These are phyloP conservation scores for Exophiala oligosperma DNA, from an alignment of 2,329 filamentous ascomycete genomes.

Conservation along the genomic window DNA sequence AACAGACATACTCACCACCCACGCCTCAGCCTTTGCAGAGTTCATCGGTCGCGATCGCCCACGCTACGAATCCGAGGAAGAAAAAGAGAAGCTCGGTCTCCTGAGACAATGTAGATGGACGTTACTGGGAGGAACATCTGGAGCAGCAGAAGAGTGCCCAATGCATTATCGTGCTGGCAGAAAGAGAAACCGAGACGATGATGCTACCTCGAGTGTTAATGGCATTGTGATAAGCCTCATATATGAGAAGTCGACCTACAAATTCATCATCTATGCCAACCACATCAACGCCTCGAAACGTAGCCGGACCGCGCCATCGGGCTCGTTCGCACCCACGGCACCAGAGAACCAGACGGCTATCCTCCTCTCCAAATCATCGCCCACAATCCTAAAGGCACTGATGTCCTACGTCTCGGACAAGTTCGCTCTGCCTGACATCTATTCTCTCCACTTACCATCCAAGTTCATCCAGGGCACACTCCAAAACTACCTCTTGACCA, in stretches of 20 bases:
- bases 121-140: neutral
- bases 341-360: slow-evolving; percentile 3
- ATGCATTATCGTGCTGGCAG: neutral
- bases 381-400: slow-evolving; percentile 11
- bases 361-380: slow-evolving; percentile 19
- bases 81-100: slow-evolving; percentile 20
- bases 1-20: slow-evolving; percentile 9
- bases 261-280: slow-evolving; percentile 19
- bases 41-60: slow-evolving; percentile 12
- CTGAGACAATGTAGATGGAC: slow-evolving; percentile 21
- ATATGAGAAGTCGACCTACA: slow-evolving; percentile 23
- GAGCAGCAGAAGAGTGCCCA: neutral
- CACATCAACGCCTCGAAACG: slow-evolving; percentile 4
- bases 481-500: slow-evolving; percentile 10
- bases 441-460: slow-evolving; percentile 17
- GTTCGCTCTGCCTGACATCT: slow-evolving; percentile 16
- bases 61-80: slow-evolving; percentile 22
- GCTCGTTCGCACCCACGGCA: neutral
- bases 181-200: slow-evolving; percentile 8
- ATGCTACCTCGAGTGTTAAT: neutral
- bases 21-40: slow-evolving; percentile 12
- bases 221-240: slow-evolving; percentile 17
- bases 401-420: slow-evolving; percentile 12
- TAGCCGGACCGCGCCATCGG: neutral
- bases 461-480: slow-evolving; percentile 15